Evolutionary conservation across 441 rosid genomes (phyloP).

Genomic region (Gossypium laxum): DNA sequence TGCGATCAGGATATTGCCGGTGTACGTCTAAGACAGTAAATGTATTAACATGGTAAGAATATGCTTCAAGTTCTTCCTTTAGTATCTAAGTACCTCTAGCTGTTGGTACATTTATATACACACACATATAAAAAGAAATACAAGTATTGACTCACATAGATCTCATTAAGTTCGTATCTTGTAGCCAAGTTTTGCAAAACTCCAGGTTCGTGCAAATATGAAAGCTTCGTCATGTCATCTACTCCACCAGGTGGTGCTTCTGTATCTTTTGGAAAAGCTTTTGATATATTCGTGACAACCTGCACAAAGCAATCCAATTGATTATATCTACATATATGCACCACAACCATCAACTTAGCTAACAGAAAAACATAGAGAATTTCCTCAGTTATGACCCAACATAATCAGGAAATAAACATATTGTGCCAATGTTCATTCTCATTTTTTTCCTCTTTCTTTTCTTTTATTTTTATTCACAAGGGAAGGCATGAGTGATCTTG

Average conservation of each 20-base stretch:
- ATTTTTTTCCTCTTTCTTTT: background rate
- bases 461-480: background rate
- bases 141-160: conserved; percentile 53
- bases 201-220: conserved; percentile 97
- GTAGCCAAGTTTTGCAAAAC: conserved; percentile 80
- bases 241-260: conserved; percentile 98
- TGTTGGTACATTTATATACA: background rate
- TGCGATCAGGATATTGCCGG: conserved; percentile 98
- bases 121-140: background rate
- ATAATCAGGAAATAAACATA: background rate
- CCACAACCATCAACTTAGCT: background rate
- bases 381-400: background rate
- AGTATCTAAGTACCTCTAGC: background rate
- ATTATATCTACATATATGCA: conserved; percentile 4
- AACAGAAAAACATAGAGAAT: background rate
- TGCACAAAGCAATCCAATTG: conserved; percentile 25
- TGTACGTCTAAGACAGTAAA: conserved; percentile 63
- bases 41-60: background rate
- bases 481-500: background rate
- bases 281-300: conserved; percentile 73
- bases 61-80: background rate
- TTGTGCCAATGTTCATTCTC: background rate
- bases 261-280: conserved; percentile 82
- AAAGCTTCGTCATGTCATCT: conserved; percentile 99
- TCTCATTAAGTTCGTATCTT: conserved; percentile 94